Conservation (phyloP, 306 rosid species). For the Prunus campanulata region DNA sequence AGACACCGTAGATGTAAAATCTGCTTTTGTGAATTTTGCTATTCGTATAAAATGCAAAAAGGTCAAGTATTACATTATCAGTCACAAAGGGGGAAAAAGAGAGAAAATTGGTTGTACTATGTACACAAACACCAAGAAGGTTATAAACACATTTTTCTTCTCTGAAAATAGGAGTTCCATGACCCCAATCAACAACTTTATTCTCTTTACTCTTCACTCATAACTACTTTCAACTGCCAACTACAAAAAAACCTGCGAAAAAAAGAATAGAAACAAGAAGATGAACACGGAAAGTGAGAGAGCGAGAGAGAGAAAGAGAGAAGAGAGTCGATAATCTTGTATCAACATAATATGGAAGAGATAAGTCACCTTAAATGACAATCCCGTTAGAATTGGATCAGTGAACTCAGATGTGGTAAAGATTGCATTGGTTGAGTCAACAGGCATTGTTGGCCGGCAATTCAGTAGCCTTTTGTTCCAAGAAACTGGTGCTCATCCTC, state of each 20-base stretch:
- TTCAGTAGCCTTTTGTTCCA: conserved; percentile 20
- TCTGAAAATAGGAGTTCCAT: neutral
- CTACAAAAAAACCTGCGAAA: conserved; percentile 1
- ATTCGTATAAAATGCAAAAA: neutral
- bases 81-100: neutral
- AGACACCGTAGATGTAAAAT: neutral
- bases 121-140: neutral
- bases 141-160: neutral
- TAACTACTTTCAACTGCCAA: conserved; percentile 11
- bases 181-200: conserved; percentile 7
- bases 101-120: conserved; percentile 5
- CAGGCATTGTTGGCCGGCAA: conserved; percentile 30
- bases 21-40: neutral
- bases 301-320: neutral
- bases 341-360: neutral
- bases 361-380: conserved; percentile 43
- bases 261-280: neutral
- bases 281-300: neutral
- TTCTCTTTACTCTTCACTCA: neutral
- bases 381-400: conserved; percentile 11
- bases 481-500: conserved; percentile 42
- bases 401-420: conserved; percentile 26
- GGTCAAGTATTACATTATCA: conserved; percentile 8
- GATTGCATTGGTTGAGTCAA: conserved; percentile 26
- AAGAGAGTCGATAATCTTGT: neutral